Percentiles rank a stretch among this genome's conserved stretches.
These are phyloP conservation scores for Chrysosporium queenslandicum DNA, from an alignment of 2,329 filamentous ascomycete genomes.

Conservation along the genomic window DNA sequence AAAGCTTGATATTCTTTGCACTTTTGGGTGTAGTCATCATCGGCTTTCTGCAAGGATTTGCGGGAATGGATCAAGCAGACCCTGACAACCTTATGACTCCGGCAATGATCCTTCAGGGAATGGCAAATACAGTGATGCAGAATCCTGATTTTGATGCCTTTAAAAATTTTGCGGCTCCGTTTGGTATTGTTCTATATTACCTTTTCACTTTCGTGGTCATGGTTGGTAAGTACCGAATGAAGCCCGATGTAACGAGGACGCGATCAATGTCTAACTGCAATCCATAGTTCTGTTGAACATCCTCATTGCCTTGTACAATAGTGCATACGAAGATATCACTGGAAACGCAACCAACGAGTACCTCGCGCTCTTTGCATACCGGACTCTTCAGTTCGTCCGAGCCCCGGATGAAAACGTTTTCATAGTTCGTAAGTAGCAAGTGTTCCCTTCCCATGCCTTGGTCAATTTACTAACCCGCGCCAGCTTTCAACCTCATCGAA, in stretches of 20 bases:
- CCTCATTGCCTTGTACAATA: constrained; percentile 94
- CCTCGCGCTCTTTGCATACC: constrained; percentile 82
- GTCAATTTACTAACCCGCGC: background rate
- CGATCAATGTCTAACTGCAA: constrained; percentile 11
- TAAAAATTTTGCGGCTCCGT: constrained; percentile 81
- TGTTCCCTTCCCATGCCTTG: constrained; percentile 1
- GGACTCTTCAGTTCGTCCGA: constrained; percentile 93
- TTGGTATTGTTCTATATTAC: constrained; percentile 92
- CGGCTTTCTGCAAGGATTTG: constrained; percentile 82
- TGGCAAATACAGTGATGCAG: constrained; percentile 82
- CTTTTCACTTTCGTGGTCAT: constrained; percentile 96
- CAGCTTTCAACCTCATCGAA: constrained; percentile 81
- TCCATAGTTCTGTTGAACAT: constrained; percentile 71
- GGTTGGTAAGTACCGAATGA: constrained; percentile 46
- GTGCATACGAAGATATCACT: constrained; percentile 89
- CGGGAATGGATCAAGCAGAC: constrained; percentile 79
- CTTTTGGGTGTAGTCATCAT: constrained; percentile 69
- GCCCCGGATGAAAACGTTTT: constrained; percentile 98
- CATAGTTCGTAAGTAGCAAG: constrained; percentile 55
- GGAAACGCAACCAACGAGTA: constrained; percentile 91
- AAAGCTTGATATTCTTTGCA: constrained; percentile 92
- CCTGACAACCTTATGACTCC: constrained; percentile 47
- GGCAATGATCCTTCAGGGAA: constrained; percentile 43
- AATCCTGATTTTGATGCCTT: constrained; percentile 84
- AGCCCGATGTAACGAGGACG: background rate